Percentiles rank a stretch among this genome's conserved stretches.
phyloP scores from a whole-genome alignment of 75 land plant species.

The Larix kaempferi region DNA sequence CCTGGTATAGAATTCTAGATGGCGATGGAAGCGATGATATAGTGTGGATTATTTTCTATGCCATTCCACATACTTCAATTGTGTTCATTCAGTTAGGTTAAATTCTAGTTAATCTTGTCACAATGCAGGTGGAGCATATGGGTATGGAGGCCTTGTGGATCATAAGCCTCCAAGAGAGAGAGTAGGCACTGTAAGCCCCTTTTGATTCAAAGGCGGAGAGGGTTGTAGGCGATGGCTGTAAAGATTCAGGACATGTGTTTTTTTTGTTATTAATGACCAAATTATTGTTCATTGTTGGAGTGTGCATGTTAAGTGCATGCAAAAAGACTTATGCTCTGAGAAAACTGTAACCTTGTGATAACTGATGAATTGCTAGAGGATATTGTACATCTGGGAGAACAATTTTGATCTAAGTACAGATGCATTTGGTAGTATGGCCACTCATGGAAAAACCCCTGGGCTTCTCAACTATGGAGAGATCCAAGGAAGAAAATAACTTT shows the following conservation, averaged over 20 bases:
- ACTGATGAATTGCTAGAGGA: constrained; percentile 39
- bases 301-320: constrained; percentile 17
- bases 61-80: neutral
- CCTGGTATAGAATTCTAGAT: constrained; percentile 86
- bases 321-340: constrained; percentile 10
- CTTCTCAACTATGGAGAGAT: constrained; percentile 34
- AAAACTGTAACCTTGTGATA: constrained; percentile 21
- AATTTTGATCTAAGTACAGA: constrained; percentile 37
- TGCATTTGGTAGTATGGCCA: constrained; percentile 28
- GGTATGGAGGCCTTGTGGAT: constrained; percentile 74
- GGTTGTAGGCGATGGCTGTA: constrained; percentile 48
- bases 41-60: neutral
- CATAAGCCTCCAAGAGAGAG: constrained; percentile 53
- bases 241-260: too few species aligned
- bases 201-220: constrained; percentile 63
- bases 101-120: neutral
- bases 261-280: too few species aligned
- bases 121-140: constrained; percentile 83
- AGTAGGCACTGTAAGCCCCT: constrained; percentile 79
- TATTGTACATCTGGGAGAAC: constrained; percentile 26
- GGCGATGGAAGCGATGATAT: constrained; percentile 85
- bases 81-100: neutral
- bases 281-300: too few species aligned
- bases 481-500: constrained; percentile 63
- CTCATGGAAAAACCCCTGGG: neutral